These are phyloP conservation scores for Orbilia oligospora DNA, from an alignment of 2,329 filamentous ascomycete species.

Conservation along the genomic window DNA sequence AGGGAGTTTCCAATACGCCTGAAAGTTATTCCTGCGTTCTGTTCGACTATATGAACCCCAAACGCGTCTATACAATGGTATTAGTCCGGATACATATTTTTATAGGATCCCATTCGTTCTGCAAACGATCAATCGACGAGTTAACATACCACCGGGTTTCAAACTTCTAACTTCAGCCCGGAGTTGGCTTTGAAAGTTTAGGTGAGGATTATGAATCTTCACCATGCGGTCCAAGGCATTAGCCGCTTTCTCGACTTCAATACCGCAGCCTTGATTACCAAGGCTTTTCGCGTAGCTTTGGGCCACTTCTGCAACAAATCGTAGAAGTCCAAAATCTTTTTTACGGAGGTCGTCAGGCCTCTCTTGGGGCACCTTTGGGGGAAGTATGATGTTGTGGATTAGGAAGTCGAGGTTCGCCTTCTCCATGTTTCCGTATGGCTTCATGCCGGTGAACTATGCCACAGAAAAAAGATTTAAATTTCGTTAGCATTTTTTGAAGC, in stretches of 20 bases:
- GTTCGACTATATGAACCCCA: conserved; percentile 68
- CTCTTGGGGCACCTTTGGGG: conserved; percentile 41
- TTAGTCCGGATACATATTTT: too few species aligned
- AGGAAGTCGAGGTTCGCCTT: conserved; percentile 2
- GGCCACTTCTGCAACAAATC: conserved; percentile 19
- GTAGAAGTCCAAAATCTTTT: not conserved
- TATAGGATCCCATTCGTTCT: not conserved
- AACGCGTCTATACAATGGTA: conserved; percentile 64
- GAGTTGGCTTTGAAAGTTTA: conserved; percentile 7
- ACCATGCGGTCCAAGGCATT: conserved; percentile 6
- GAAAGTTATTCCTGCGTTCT: conserved; percentile 70
- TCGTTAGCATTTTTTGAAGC: too few species aligned
- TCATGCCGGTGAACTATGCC: too few species aligned
- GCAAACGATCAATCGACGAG: not conserved
- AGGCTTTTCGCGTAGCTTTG: not conserved
- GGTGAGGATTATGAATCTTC: not conserved
- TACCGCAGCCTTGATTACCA: not conserved
- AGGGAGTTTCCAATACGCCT: conserved; percentile 63
- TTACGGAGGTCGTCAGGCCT: not conserved
- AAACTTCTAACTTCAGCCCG: not conserved
- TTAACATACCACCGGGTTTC: conserved; percentile 16
- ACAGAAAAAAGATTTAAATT: too few species aligned
- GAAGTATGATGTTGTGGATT: conserved; percentile 39
- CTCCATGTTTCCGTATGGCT: too few species aligned
- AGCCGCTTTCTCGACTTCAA: not conserved